A percentile compares a stretch with the other conserved stretches of the same genome.
phyloP scores from a whole-genome alignment of 1,139 yeast genomes.

The Diutina catenulata region DNA sequence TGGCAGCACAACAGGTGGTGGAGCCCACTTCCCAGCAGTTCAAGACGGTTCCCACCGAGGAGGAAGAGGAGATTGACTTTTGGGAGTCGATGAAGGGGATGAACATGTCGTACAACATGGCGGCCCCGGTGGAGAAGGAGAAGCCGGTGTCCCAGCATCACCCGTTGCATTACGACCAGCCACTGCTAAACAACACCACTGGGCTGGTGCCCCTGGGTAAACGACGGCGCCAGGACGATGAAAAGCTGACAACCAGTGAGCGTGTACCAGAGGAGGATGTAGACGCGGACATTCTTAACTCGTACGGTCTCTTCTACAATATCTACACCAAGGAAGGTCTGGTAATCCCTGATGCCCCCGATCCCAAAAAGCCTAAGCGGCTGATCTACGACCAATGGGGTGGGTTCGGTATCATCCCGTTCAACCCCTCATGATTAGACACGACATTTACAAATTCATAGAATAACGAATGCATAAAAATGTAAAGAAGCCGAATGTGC shows the following conservation, averaged over 20 bases:
- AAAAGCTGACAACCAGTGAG: background rate
- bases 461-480: background rate
- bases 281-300: conserved; percentile 12
- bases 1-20: conserved; percentile 10
- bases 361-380: conserved; percentile 8
- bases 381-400: conserved; percentile 5
- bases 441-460: background rate
- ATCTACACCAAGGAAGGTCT: conserved; percentile 26
- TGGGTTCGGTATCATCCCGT: conserved; percentile 16
- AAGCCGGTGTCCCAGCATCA: conserved; percentile 39
- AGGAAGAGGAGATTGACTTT: conserved; percentile 42
- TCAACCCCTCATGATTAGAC: conserved; percentile 19
- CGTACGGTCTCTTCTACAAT: conserved; percentile 26
- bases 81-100: conserved; percentile 43
- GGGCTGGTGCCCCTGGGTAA: background rate
- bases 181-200: background rate
- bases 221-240: background rate
- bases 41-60: background rate
- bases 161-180: conserved; percentile 31
- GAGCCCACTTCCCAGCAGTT: conserved; percentile 11
- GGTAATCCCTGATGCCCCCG: conserved; percentile 11
- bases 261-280: background rate
- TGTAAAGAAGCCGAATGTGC: background rate
- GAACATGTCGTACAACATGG: conserved; percentile 1
- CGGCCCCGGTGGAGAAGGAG: conserved; percentile 6